phyloP scores from a whole-genome alignment of 1,284 basidiomycete genomes.

The Cryptococcus sp. region DNA sequence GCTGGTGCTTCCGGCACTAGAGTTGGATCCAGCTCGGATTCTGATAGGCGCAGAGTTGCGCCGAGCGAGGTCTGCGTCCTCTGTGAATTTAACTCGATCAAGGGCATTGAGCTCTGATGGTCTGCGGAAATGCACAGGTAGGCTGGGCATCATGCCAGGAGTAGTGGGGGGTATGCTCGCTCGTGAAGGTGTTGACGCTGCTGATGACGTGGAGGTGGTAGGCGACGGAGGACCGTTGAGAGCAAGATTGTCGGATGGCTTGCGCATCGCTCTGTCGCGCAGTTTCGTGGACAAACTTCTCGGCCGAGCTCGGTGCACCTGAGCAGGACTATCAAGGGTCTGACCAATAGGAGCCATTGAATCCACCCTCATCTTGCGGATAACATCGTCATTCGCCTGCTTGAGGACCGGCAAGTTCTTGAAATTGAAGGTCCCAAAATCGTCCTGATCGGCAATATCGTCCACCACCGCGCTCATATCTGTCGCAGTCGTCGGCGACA shows the following conservation, averaged over 20 bases:
- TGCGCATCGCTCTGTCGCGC: constrained; percentile 16
- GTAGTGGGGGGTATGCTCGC: constrained; percentile 68
- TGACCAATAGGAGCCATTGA: constrained; percentile 42
- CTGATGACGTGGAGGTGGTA: constrained; percentile 87
- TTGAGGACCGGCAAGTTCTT: constrained; percentile 96
- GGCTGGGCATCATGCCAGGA: constrained; percentile 55
- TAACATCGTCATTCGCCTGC: constrained; percentile 98
- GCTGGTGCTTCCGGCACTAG: constrained; percentile 58
- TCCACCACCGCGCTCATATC: constrained; percentile 50
- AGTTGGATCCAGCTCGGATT: constrained; percentile 74
- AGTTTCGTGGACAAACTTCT: constrained; percentile 34
- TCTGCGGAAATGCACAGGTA: constrained; percentile 65
- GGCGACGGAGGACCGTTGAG: constrained; percentile 62
- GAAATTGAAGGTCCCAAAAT: constrained; percentile 98
- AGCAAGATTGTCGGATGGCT: constrained; percentile 23
- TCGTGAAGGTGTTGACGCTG: constrained; percentile 86
- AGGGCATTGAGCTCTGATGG: constrained; percentile 81
- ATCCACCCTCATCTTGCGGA: constrained; percentile 73
- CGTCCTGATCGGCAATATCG: constrained; percentile 60
- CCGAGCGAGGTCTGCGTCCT: constrained; percentile 68
- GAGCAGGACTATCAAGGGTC: constrained; percentile 27
- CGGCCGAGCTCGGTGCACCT: constrained; percentile 21
- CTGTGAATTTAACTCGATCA: constrained; percentile 75
- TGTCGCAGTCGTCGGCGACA: constrained; percentile 52
- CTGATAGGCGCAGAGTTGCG: constrained; percentile 86